Percentiles rank a stretch among this genome's conserved stretches.
phyloP scores from a whole-genome alignment of 108 stramenopile genomes.

The Fistulifera solaris region DNA sequence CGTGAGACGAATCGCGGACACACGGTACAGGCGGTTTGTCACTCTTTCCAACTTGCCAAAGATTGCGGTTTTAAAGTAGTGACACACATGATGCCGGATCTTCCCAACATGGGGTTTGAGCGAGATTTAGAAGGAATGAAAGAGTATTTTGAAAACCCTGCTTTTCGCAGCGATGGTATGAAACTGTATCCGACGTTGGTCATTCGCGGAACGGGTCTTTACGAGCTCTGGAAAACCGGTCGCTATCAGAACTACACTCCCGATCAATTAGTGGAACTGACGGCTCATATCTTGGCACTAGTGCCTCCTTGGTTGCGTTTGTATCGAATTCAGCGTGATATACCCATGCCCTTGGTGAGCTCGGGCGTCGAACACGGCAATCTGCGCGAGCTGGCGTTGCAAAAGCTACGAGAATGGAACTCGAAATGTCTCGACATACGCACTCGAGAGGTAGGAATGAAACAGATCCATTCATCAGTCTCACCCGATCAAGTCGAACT shows the following conservation, averaged over 20 bases:
- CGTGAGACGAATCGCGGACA: slow-evolving; percentile 94
- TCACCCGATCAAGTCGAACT: slow-evolving; percentile 92
- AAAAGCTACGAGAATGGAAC: slow-evolving; percentile 79
- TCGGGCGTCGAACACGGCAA: slow-evolving; percentile 94
- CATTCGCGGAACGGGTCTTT: slow-evolving; percentile 93
- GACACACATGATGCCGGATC: slow-evolving; percentile 96
- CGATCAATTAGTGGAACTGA: slow-evolving; percentile 89
- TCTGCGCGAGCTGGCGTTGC: slow-evolving; percentile 80
- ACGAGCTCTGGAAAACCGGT: slow-evolving; percentile 93
- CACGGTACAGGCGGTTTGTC: slow-evolving; percentile 82
- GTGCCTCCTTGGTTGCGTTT: slow-evolving; percentile 96
- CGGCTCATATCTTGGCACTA: slow-evolving; percentile 76
- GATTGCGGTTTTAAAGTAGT: slow-evolving; percentile 97
- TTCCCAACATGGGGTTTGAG: slow-evolving; percentile 91
- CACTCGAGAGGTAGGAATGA: slow-evolving; percentile 92
- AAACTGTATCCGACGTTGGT: slow-evolving; percentile 95
- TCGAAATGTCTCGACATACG: slow-evolving; percentile 89
- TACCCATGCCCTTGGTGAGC: slow-evolving; percentile 93
- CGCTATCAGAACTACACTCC: slow-evolving; percentile 91
- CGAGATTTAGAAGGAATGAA: slow-evolving; percentile 83
- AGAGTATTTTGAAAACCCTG: slow-evolving; percentile 91
- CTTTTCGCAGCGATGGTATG: slow-evolving; percentile 87
- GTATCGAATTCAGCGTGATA: slow-evolving; percentile 94
- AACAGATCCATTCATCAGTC: slow-evolving; percentile 81
- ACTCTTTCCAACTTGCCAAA: slow-evolving; percentile 91